Base-by-base conservation (phyloP, 2,329 filamentous ascomycete species). In the Mycosphaerella sp. region DNA sequence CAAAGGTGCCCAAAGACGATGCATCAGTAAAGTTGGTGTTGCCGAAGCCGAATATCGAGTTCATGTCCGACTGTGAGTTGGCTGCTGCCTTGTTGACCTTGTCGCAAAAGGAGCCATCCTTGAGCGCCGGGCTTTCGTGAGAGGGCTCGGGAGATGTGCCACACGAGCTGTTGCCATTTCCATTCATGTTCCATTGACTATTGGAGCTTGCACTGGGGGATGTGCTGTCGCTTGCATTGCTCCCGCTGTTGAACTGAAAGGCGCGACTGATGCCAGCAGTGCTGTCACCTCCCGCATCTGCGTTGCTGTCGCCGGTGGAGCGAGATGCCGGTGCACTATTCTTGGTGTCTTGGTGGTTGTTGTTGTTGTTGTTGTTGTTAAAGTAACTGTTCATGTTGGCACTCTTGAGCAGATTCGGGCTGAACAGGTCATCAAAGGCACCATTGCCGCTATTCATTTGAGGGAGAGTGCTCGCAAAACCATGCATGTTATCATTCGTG, bases 121-220 rank as follows among this genome's bases (percentile, higher is more conserved):
- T 67, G 46, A 86, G 86, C 65, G 78, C 74, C 4, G 85, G 87
- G 12, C 86, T 91, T 63, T 87, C 85, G 32, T 82, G 85, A 45
- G 78, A 82, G 1, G 87, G 84, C 68, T 91, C 87, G 1, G 87
- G 87, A 2, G 87, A 91, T 0, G 87, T 91, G 26, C 85, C 86
- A 65, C 86, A 89, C 29, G 67, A 69, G 23, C 84, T 87, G 61
- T 81, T 84, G 4, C 81, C 80, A 10, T 82, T 80, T 1, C 79
- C 80, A 44, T 76, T 77, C 56, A 73, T 74, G 50, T 71, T 73
- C 63, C 71, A 76, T 38, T 78, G 76, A 34, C 77, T 79, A 34
- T 72, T 71, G 10, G 77, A 79, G 10, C 77, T 78, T 12, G 71
- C 71, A 23, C 77, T 78, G 2, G 78, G 77, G 14, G 78, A 80